Percentiles rank a stretch among this genome's conserved stretches.
Conservation (phyloP, 176 grass and related monocot genomes). For the Melocanna baccifera region DNA sequence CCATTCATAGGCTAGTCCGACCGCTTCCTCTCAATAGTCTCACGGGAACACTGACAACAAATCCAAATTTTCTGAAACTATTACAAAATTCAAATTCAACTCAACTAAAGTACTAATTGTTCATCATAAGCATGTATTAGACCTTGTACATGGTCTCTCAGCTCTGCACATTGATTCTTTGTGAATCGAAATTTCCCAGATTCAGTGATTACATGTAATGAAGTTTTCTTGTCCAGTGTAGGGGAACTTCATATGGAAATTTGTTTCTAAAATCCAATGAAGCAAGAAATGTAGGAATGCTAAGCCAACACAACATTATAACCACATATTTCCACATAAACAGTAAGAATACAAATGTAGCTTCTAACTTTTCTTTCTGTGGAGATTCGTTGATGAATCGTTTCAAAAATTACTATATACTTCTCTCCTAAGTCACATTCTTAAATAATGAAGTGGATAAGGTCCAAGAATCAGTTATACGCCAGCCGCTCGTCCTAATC, state of each 20-base stretch:
- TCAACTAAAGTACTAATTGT: too few relatives aligned
- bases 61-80: too few relatives aligned
- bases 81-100: too few relatives aligned
- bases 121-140: too few relatives aligned
- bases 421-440: conserved; percentile 42
- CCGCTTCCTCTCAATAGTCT: too few relatives aligned
- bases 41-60: too few relatives aligned
- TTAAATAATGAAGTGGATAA: conserved; percentile 21
- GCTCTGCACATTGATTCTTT: not conserved
- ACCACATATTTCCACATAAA: conserved; percentile 11
- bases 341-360: conserved; percentile 21
- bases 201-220: not conserved
- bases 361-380: conserved; percentile 42
- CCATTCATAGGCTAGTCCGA: too few relatives aligned
- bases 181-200: not conserved
- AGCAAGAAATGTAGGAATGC: not conserved
- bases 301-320: not conserved
- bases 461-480: conserved; percentile 31
- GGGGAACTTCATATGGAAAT: not conserved
- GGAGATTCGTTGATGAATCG: conserved; percentile 19
- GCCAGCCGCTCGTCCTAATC: conserved; percentile 47
- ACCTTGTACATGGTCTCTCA: too few relatives aligned
- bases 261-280: not conserved
- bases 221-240: conserved; percentile 6
- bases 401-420: conserved; percentile 50